Conservation (phyloP, 176 grass and related monocot species). For the Microstegium vimineum region DNA sequence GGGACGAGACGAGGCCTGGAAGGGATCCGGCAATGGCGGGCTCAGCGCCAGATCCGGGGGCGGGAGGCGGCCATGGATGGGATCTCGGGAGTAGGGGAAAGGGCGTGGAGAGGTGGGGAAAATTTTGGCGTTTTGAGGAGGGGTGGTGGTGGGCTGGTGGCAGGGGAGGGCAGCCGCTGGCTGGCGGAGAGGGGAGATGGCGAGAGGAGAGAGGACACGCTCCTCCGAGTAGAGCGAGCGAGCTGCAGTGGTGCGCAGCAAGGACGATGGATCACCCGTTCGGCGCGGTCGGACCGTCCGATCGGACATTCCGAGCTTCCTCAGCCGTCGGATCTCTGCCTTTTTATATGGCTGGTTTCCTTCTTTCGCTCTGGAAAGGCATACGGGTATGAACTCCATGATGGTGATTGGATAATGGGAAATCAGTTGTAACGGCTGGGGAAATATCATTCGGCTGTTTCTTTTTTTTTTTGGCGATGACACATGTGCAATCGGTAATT, state of each 20-base stretch:
- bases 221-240: conserved; percentile 13
- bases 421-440: conserved; percentile 29
- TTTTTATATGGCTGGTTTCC: not conserved
- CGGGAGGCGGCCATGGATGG: conserved; percentile 48
- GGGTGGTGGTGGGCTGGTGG: not conserved
- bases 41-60: conserved; percentile 51
- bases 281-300: not conserved
- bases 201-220: not conserved
- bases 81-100: conserved; percentile 38
- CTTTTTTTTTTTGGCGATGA: not conserved
- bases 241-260: not conserved
- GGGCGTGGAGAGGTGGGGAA: conserved; percentile 24
- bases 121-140: conserved; percentile 35
- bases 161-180: conserved; percentile 10
- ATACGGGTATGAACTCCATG: conserved; percentile 15
- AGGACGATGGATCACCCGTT: not conserved
- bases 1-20: not conserved
- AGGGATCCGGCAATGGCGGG: conserved; percentile 39
- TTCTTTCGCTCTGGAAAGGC: not conserved
- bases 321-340: not conserved
- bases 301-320: not conserved
- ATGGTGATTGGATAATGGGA: conserved; percentile 29
- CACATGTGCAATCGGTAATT: not conserved
- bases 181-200: not conserved
- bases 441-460: not conserved